Percentiles rank a stretch among this genome's conserved stretches.
phyloP scores from a whole-genome alignment of 179 eudicot genomes.

The Gypsophila paniculata region DNA sequence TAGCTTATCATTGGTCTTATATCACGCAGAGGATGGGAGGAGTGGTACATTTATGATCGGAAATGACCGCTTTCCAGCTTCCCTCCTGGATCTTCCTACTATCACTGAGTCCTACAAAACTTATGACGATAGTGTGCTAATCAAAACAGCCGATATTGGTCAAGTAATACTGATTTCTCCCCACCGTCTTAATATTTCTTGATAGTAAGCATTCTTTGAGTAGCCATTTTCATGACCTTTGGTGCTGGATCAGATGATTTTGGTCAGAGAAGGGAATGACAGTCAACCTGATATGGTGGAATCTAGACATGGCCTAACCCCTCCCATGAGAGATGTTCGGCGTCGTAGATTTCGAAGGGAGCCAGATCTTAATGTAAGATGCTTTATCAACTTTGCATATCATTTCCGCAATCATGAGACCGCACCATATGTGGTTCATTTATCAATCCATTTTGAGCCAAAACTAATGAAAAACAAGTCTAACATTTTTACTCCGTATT shows the following conservation, averaged over 20 bases:
- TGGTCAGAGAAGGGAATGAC: conserved; percentile 79
- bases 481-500: no score
- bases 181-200: not conserved
- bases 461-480: no score
- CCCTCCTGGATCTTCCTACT: conserved; percentile 82
- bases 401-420: not conserved
- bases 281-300: conserved; percentile 72
- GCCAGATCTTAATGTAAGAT: conserved; percentile 75
- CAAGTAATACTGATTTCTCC: conserved; percentile 44
- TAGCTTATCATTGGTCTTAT: not conserved
- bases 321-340: conserved; percentile 95
- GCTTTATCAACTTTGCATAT: conserved; percentile 2
- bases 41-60: conserved; percentile 74
- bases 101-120: conserved; percentile 89
- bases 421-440: no score
- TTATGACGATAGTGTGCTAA: conserved; percentile 79
- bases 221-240: conserved; percentile 19
- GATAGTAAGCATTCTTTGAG: conserved; percentile 22
- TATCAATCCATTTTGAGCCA: no score
- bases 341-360: conserved; percentile 81
- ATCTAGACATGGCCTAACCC: conserved; percentile 87
- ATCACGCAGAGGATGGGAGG: conserved; percentile 78
- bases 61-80: conserved; percentile 69
- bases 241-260: conserved; percentile 62
- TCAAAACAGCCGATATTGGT: conserved; percentile 90